Evolutionary conservation across 2,329 filamentous ascomycete species (phyloP).

Genomic region (Periconia sp.): DNA sequence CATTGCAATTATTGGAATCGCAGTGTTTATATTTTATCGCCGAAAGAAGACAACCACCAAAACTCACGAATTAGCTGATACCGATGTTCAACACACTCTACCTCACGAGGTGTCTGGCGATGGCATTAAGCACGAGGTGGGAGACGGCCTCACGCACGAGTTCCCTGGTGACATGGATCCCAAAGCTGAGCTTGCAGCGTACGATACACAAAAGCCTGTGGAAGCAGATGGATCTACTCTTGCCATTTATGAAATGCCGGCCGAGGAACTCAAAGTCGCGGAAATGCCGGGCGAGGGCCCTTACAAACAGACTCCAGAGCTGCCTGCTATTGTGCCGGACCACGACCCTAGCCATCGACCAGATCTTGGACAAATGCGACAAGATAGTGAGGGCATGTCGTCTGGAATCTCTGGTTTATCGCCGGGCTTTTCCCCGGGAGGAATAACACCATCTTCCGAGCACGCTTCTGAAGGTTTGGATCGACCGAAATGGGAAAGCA

Average conservation of each 20-base stretch:
- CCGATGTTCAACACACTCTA: slow-evolving; percentile 9
- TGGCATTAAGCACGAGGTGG: slow-evolving; percentile 19
- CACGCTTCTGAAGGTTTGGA: not conserved
- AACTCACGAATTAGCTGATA: slow-evolving; percentile 19
- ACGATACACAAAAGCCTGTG: slow-evolving; percentile 16
- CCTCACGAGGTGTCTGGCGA: slow-evolving; percentile 17
- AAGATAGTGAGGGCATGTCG: too few species aligned
- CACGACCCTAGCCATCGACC: not conserved
- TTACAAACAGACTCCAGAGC: slow-evolving; percentile 1
- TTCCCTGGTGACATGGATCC: slow-evolving; percentile 18
- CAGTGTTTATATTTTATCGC: slow-evolving; percentile 21
- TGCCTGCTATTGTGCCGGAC: too few species aligned
- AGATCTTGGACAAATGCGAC: too few species aligned
- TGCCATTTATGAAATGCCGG: slow-evolving; percentile 23
- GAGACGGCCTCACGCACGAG: slow-evolving; percentile 21
- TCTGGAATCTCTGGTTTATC: too few species aligned
- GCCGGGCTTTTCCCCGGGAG: too few species aligned
- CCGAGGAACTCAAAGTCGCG: slow-evolving; percentile 4
- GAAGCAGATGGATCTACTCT: slow-evolving; percentile 12
- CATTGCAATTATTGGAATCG: not conserved
- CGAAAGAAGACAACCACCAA: slow-evolving; percentile 11
- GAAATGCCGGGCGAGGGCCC: slow-evolving; percentile 21
- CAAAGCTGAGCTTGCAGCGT: slow-evolving; percentile 18
- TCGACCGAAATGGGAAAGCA: too few species aligned
- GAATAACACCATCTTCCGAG: not conserved